phyloP scores from a whole-genome alignment of 73 alveolate species.

The Strombidium stylifer region DNA sequence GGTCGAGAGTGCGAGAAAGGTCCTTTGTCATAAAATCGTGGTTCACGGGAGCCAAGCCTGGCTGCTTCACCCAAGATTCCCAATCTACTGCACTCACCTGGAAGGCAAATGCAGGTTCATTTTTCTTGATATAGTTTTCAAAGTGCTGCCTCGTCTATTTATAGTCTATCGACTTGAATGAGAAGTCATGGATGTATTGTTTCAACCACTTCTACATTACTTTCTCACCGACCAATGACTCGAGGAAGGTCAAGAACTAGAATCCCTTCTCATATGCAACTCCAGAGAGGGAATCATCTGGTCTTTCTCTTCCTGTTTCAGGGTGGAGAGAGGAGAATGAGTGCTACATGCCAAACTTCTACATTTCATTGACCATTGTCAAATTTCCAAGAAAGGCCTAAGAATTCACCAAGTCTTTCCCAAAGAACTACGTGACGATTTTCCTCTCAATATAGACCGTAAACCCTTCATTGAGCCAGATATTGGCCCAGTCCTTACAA shows the following conservation, averaged over 20 bases:
- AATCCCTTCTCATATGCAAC: conserved; percentile 92
- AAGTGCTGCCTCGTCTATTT: conserved; percentile 56
- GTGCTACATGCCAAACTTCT: conserved; percentile 66
- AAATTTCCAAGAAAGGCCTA: conserved; percentile 21
- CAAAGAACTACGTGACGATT: conserved; percentile 22
- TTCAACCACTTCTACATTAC: conserved; percentile 53
- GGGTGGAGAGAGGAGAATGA: conserved; percentile 75
- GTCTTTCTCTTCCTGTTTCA: conserved; percentile 53
- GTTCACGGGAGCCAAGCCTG: conserved; percentile 75
- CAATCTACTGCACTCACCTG: conserved; percentile 51
- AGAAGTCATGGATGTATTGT: conserved; percentile 57
- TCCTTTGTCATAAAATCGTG: conserved; percentile 67
- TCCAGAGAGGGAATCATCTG: conserved; percentile 70
- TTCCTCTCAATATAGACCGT: conserved; percentile 73
- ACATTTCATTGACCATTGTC: conserved; percentile 61
- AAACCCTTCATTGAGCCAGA: conserved; percentile 82
- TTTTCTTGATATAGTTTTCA: conserved; percentile 37
- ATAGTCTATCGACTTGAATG: conserved; percentile 45
- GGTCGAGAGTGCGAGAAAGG: conserved; percentile 37
- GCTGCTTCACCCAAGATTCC: conserved; percentile 72
- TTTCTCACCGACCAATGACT: conserved; percentile 42
- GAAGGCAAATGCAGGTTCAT: conserved; percentile 11
- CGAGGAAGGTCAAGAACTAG: conserved; percentile 67
- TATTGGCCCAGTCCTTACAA: conserved; percentile 70
- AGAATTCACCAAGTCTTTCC: conserved; percentile 45